Percentiles rank a stretch among this genome's conserved stretches.
These are phyloP conservation scores for Vitis hybrid DNA, from an alignment of 177 flowering plant genomes.

Conservation along the genomic window DNA sequence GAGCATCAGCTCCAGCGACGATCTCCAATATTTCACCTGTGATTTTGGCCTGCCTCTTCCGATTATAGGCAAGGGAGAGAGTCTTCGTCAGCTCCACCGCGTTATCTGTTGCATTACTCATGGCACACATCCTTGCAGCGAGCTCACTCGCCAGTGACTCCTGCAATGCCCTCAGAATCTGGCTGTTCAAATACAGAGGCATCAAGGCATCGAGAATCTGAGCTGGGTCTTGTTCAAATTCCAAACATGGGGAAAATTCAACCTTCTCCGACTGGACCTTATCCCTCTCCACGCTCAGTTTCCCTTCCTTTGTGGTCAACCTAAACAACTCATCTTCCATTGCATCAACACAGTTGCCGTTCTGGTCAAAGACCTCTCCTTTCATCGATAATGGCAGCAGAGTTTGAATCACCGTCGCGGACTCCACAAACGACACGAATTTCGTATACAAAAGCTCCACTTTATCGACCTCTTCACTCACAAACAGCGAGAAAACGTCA, in stretches of 20 bases:
- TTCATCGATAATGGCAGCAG: slow-evolving; percentile 73
- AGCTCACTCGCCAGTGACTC: slow-evolving; percentile 91
- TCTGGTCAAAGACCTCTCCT: slow-evolving; percentile 59
- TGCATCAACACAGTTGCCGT: slow-evolving; percentile 75
- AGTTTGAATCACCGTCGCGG: slow-evolving; percentile 73
- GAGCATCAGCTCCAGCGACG: slow-evolving; percentile 84
- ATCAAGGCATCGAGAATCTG: slow-evolving; percentile 91
- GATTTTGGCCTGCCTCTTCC: slow-evolving; percentile 79
- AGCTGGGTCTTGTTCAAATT: slow-evolving; percentile 94
- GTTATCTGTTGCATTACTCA: slow-evolving; percentile 83
- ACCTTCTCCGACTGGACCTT: slow-evolving; percentile 21
- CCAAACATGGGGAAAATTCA: slow-evolving; percentile 48
- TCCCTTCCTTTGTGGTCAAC: slow-evolving; percentile 76
- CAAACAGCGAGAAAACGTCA: slow-evolving; percentile 67
- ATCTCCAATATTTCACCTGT: slow-evolving; percentile 93
- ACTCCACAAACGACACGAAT: slow-evolving; percentile 74
- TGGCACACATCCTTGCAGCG: slow-evolving; percentile 87
- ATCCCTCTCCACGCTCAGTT: slow-evolving; percentile 73
- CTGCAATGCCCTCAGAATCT: slow-evolving; percentile 83
- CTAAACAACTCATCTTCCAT: slow-evolving; percentile 82
- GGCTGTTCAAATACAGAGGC: slow-evolving; percentile 87
- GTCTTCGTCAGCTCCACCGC: slow-evolving; percentile 66
- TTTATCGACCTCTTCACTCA: slow-evolving; percentile 85
- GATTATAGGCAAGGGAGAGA: slow-evolving; percentile 58
- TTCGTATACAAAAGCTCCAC: slow-evolving; percentile 85